Conservation (phyloP, 768 basidiomycete species). For the Pleurotus pulmonarius region DNA sequence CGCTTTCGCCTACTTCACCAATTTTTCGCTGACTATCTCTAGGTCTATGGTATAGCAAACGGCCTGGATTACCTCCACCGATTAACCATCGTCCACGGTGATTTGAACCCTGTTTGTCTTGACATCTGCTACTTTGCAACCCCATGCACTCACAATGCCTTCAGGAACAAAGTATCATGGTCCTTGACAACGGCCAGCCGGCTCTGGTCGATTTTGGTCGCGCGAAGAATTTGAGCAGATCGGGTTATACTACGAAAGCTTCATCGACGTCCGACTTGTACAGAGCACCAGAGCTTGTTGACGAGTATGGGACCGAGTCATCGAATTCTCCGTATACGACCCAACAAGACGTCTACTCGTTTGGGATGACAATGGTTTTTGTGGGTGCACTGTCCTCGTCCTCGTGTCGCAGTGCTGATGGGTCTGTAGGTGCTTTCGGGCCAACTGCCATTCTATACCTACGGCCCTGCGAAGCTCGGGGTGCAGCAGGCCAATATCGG, state of each 20-base stretch:
- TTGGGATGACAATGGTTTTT: conserved; percentile 10
- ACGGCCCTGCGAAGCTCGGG: not conserved
- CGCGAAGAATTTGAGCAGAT: not conserved
- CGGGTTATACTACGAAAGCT: not conserved
- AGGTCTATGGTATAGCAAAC: not conserved
- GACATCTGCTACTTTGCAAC: no score
- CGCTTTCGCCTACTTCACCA: not conserved
- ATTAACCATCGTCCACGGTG: not conserved
- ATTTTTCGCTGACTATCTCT: not conserved
- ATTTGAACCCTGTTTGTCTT: not conserved
- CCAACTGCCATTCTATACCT: not conserved
- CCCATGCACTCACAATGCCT: not conserved
- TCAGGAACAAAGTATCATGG: not conserved
- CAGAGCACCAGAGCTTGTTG: conserved; percentile 10
- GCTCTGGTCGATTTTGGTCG: not conserved
- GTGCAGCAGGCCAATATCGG: not conserved
- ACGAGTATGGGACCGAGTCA: not conserved
- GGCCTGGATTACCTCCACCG: not conserved
- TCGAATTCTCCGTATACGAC: not conserved
- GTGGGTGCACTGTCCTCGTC: not conserved
- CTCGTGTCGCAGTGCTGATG: not conserved
- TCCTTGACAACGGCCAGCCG: not conserved
- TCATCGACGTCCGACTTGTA: not conserved
- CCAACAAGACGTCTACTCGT: conserved; percentile 7
- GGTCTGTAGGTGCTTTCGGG: not conserved